Base-by-base conservation (phyloP, 768 basidiomycete genomes). In the Lactarius deliciosus region DNA sequence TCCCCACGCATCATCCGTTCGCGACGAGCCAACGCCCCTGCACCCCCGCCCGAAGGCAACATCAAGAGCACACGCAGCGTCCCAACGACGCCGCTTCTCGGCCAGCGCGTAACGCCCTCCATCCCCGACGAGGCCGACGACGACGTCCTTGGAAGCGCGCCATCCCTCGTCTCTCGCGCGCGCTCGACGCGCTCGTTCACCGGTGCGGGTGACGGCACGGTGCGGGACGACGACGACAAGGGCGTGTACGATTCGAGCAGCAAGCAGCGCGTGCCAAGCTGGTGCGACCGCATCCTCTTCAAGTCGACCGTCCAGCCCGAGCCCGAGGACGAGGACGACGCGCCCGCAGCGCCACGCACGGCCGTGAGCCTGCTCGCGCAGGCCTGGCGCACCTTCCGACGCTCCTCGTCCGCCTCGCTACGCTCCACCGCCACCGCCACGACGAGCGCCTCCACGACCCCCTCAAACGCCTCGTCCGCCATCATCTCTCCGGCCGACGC, bases 261-360 rank as follows among this genome's bases (percentile, higher is more conserved):
- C 71, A 93, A 94, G 75, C 84, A 86, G 71, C 86, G 92, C 22
- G 92, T 93, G 30, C 92, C 92, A 6, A 91, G 91, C 75, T 93
- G 92, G 92, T 94, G 92, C 72, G 92, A 94, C 74, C 86, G 92
- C 22, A 90, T 94, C 55, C 76, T 94, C 5, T 93, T 87, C 86
- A 94, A 92, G 75, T 82, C 89, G 6, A 92, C 88, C 0, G 80
- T 90, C 30, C 73, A 78, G 36, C 82, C 82, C 18, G 81, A 81
- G 15, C 76, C 77, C 1, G 78, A 81, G 30, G 74, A 77, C 10
- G 81, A 80, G 41, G 78, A 77, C 18, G 79, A 81, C 11, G 76
- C 77, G 55, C 72, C 60, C 59, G 73, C 54, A 73, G 34, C 61
- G 8, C 64, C 79, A 43, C 75, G 73, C 61, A 40, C 71, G 45